Conservation (phyloP, 164 flowering plant species). For the Umbilicus rupestris region DNA sequence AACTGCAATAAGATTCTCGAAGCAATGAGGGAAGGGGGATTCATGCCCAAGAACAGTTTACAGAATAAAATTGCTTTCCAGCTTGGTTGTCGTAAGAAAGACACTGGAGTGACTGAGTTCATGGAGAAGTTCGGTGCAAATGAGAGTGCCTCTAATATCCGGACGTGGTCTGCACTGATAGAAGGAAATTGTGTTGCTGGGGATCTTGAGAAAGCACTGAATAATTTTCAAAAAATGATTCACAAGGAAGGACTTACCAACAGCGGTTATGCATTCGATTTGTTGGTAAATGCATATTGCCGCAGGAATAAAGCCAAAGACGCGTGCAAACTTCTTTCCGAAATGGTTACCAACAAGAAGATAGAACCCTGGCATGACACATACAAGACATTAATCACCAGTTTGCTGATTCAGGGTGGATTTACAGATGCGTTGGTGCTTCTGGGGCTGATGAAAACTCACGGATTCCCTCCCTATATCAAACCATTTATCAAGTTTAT, state of each 20-base stretch:
- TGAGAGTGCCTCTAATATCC: conserved; percentile 19
- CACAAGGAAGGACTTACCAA: conserved; percentile 24
- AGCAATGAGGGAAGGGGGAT: conserved; percentile 52
- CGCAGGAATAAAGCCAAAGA: conserved; percentile 30
- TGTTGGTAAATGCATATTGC: conserved; percentile 43
- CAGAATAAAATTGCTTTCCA: conserved; percentile 29
- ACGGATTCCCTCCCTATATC: conserved; percentile 63
- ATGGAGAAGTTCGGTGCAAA: conserved; percentile 27
- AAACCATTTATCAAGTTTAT: conserved; percentile 46
- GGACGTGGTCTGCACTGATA: conserved; percentile 40
- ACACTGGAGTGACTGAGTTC: conserved; percentile 35
- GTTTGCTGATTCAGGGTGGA: conserved; percentile 35
- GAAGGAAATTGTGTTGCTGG: conserved; percentile 50
- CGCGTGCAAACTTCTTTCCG: conserved; percentile 36
- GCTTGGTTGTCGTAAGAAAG: conserved; percentile 30
- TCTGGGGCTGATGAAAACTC: conserved; percentile 48
- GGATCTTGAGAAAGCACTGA: conserved; percentile 42
- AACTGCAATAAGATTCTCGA: conserved; percentile 45
- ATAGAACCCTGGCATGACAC: conserved; percentile 48
- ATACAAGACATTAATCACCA: conserved; percentile 39
- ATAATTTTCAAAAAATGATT: conserved; percentile 37
- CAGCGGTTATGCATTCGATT: conserved; percentile 42
- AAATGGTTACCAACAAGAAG: conserved; percentile 28
- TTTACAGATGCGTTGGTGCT: conserved; percentile 49
- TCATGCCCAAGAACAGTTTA: conserved; percentile 21